A percentile compares a stretch with the other conserved stretches of the same genome.
These are phyloP conservation scores for Xylaria bambusicola DNA, from an alignment of 495 filamentous ascomycete genomes.

Conservation along the genomic window DNA sequence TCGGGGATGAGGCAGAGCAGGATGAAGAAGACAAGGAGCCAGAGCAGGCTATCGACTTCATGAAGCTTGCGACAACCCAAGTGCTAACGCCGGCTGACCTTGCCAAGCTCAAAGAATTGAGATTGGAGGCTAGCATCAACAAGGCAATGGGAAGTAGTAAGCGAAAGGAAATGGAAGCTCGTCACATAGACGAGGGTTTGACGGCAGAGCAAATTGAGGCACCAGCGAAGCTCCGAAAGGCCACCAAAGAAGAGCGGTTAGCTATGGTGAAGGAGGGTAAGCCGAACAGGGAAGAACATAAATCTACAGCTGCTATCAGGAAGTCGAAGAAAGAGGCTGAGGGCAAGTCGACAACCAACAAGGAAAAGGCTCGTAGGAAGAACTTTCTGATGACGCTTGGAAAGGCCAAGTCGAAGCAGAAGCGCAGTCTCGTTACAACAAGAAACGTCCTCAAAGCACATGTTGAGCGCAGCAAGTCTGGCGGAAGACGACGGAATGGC, in stretches of 20 bases:
- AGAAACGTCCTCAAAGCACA: slow-evolving; percentile 77
- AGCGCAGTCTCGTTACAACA: slow-evolving; percentile 84
- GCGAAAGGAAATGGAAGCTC: slow-evolving; percentile 51
- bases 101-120: slow-evolving; percentile 87
- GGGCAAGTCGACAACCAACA: slow-evolving; percentile 95
- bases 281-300: slow-evolving; percentile 70
- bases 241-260: slow-evolving; percentile 78
- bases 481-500: slow-evolving; percentile 77
- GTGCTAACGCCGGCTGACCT: slow-evolving; percentile 92
- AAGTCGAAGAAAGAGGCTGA: slow-evolving; percentile 82
- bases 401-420: slow-evolving; percentile 90
- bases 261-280: slow-evolving; percentile 76
- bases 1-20: slow-evolving; percentile 37
- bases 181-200: slow-evolving; percentile 78
- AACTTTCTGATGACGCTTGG: slow-evolving; percentile 97
- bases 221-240: slow-evolving; percentile 68
- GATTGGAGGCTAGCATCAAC: slow-evolving; percentile 67
- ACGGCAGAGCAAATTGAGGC: slow-evolving; percentile 86
- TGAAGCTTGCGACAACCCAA: slow-evolving; percentile 76
- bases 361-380: slow-evolving; percentile 94
- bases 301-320: slow-evolving; percentile 75
- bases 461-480: slow-evolving; percentile 78
- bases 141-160: slow-evolving; percentile 56
- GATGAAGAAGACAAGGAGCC: slow-evolving; percentile 43
- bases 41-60: slow-evolving; percentile 48